A percentile compares a stretch with the other conserved stretches of the same genome.
Conservation (phyloP, 306 rosid genomes). For the Acmispon strigosus region DNA sequence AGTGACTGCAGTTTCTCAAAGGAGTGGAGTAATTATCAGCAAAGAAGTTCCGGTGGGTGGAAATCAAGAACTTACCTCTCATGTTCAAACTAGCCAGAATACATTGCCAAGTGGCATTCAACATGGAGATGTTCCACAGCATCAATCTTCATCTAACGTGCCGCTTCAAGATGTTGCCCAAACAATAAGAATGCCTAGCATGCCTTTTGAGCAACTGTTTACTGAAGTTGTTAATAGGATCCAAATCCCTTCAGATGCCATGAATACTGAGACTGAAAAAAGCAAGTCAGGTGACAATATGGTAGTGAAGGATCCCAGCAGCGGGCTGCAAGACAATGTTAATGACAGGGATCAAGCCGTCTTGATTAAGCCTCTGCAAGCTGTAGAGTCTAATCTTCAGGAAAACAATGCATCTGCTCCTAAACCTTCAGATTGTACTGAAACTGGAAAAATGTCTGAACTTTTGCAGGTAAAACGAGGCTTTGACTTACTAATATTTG, state of each 20-base stretch:
- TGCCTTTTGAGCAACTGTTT: constrained; percentile 43
- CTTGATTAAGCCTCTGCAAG: constrained; percentile 55
- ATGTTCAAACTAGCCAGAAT: constrained; percentile 36
- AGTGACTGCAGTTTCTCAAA: constrained; percentile 37
- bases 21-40: constrained; percentile 30
- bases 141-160: constrained; percentile 28
- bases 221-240: constrained; percentile 51
- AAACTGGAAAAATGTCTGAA: constrained; percentile 57
- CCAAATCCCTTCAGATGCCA: constrained; percentile 31
- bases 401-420: constrained; percentile 25
- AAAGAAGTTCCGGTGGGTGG: constrained; percentile 33
- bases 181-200: constrained; percentile 22
- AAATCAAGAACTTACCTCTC: constrained; percentile 34
- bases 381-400: constrained; percentile 33
- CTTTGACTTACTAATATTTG: not conserved
- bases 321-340: constrained; percentile 24
- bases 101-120: constrained; percentile 22
- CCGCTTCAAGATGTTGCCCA: constrained; percentile 28
- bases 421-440: constrained; percentile 29
- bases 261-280: constrained; percentile 28
- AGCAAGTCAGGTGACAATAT: constrained; percentile 26
- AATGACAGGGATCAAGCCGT: constrained; percentile 39
- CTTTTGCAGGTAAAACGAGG: constrained; percentile 64
- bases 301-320: constrained; percentile 20
- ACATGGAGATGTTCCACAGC: constrained; percentile 14